Conservation (phyloP, 345 rosid genomes). For the Acer negundo region DNA sequence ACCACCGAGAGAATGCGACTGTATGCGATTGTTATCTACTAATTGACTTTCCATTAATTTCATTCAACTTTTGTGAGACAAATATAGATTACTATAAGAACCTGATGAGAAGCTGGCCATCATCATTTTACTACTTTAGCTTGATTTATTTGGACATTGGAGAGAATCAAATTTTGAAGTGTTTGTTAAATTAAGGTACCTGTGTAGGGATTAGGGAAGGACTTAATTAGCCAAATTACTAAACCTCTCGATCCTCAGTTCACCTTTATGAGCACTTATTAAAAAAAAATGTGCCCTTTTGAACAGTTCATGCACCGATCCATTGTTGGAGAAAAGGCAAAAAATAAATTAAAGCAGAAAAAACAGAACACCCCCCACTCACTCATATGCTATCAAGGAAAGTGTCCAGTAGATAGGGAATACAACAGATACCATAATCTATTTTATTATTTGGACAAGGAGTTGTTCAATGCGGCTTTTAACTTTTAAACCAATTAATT, state of each 20-base stretch:
- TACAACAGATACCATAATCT: neutral
- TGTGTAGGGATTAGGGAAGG: too few relatives aligned
- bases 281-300: neutral
- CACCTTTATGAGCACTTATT: neutral
- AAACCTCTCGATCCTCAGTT: neutral
- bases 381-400: neutral
- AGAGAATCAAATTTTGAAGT: neutral
- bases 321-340: neutral
- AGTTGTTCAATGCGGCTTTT: neutral
- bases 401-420: slow-evolving; percentile 8
- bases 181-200: neutral
- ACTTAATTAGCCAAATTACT: too few relatives aligned
- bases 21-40: too few relatives aligned
- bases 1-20: too few relatives aligned
- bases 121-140: neutral
- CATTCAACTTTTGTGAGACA: too few relatives aligned
- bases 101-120: neutral
- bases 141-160: too few relatives aligned
- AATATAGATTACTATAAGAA: too few relatives aligned
- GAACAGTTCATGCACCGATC: slow-evolving; percentile 17
- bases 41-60: too few relatives aligned
- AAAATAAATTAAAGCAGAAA: too few relatives aligned
- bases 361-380: neutral
- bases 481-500: neutral
- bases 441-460: slow-evolving; percentile 6